Base-by-base conservation (phyloP, 2,329 filamentous ascomycete species). In the Rhynchosporium agropyri region DNA sequence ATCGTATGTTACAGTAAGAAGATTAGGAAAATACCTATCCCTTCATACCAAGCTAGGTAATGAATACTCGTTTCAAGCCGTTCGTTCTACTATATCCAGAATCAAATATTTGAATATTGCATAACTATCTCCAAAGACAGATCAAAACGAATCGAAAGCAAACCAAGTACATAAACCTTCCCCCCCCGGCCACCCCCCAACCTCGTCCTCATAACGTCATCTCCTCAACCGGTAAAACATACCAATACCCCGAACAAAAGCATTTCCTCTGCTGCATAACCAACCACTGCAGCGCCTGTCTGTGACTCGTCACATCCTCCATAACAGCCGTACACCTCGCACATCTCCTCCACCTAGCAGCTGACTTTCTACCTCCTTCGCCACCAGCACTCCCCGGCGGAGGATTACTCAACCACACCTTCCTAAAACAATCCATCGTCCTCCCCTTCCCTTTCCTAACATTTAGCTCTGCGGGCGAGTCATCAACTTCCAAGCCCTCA, bases 191-290 rank as follows among this genome's bases (percentile, higher is more conserved):
- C 20, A 20, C 20, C 20, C 20, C 20, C 20, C 20, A 20, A 20
- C 20, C 20, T 20, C 20, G 20, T 20, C 20, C 20, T 20, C 20
- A 20, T 20, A 20, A 20, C 20, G 20, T 20, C 43, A 59, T 68
- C 54, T 72, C 65, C n/a, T 72, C 72, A 38, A 61, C 53, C n/a
- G 61, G 49, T 56, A 74, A 58, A 45, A 68, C 72, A 69, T 72
- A 62, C 72, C 73, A 75, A 66, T 71, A 71, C 20, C 73, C 74
- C 51, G 69, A 68, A 63, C 74, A 75, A 58, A 71, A 74, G 49
- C 74, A 75, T 7, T 73, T 62, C 43, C 72, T 64, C 60, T 74
- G 71, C 66, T 75, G 73, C 72, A 74, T 73, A 53, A 71, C 66
- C 61, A 75, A 46, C 72, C 72, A 75, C 58, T 74, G 71, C 54